Evolutionary conservation across 2,329 filamentous ascomycete species (phyloP), one percentile per base, ranked within the genome.

Genomic region (Colletotrichum eremochloae): DNA sequence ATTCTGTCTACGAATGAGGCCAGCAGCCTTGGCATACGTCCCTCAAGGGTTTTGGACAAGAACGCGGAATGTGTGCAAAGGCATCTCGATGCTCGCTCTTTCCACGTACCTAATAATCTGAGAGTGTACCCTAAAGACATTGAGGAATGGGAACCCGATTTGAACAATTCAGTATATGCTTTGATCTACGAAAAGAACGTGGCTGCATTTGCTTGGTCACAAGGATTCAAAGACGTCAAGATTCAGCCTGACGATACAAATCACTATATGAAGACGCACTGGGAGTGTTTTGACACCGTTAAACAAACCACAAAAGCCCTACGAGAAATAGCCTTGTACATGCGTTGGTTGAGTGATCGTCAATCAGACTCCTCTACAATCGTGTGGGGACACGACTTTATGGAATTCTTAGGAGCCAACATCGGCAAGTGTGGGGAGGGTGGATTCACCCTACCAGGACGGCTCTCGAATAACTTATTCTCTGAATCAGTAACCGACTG

Each of bases 91-190:
- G 44, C 18, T 46, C 44, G 8, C 6, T 46, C 7, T 46, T 46
- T 1, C 8, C 44, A 5, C n/a, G 11, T n/a, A n/a, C 44, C 44
- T 3, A n/a, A 9, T 11, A 18, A n/a, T 4, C 18, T 46, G 1
- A 46, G 44, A 5, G 20, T 46, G 1, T 46, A 9, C 7, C 1
- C 5, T 18, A 5, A 44, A 44, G 14, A 6, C 15, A 18, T 18
- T 1, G 40, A 42, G 12, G 14, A 42, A 15, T 15, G 0, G 12
- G 1, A 42, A 3, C 3, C 0, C 6, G 12, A 5, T 20, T 20
- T 6, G 6, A 5, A 20, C 15, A 9, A 6, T 2, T 3, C 44
- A 0, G 7, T 46, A n/a, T 46, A 46, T n/a, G 18, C 7, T 6
- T n/a, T n/a, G 20, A 46, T 46, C 20, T 46, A n/a, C 14, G 44